Percentiles rank a stretch among this genome's conserved stretches.
phyloP scores from a whole-genome alignment of 192 early-diverging fungal species.

The Coemansia sp. region DNA sequence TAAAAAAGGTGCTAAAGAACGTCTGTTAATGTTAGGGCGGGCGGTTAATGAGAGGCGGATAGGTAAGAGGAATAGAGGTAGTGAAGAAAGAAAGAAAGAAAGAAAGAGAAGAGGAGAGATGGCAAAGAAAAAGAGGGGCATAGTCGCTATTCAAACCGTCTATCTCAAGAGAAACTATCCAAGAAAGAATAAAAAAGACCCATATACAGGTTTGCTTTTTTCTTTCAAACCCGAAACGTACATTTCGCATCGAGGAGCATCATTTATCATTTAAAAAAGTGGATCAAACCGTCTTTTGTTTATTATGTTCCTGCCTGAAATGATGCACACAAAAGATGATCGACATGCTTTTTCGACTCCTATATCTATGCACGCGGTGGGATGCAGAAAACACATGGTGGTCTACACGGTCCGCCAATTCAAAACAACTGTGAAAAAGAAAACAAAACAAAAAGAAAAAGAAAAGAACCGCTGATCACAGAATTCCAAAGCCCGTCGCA shows the following conservation, averaged over 20 bases:
- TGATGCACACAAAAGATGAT: background rate
- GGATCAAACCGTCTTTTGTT: background rate
- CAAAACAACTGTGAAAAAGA: background rate
- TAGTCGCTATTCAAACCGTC: background rate
- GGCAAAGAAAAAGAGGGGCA: background rate
- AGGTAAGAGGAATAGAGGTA: background rate
- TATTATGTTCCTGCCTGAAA: background rate
- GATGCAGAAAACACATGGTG: background rate
- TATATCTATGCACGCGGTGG: background rate
- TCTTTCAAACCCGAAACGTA: background rate
- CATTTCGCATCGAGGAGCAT: no score
- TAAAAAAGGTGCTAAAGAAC: background rate
- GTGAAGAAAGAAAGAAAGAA: background rate
- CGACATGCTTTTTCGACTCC: background rate
- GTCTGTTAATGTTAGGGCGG: background rate
- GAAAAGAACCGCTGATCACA: background rate
- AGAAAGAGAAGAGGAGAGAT: background rate
- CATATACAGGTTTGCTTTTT: background rate
- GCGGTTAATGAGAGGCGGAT: background rate
- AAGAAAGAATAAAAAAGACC: background rate
- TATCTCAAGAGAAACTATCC: background rate
- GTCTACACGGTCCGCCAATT: background rate
- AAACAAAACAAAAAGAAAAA: background rate
- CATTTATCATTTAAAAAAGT: background rate
- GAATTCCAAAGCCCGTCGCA: background rate